These are phyloP conservation scores for Royoungia palumana DNA, from an alignment of 768 basidiomycete species.

Conservation along the genomic window DNA sequence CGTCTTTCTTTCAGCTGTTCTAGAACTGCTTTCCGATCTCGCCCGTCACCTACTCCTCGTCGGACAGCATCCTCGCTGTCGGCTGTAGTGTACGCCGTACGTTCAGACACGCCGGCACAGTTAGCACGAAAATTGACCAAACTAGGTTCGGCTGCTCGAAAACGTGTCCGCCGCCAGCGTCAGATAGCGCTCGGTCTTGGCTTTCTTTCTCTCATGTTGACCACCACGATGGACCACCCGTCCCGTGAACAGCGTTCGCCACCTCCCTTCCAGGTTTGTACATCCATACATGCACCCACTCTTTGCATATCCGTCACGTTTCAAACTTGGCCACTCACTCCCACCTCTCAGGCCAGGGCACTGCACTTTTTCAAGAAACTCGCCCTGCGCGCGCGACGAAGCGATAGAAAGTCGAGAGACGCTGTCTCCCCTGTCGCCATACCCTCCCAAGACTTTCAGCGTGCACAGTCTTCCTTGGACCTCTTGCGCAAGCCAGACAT, in stretches of 20 bases:
- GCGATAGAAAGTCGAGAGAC: constrained; percentile 28
- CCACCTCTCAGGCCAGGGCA: constrained; percentile 28
- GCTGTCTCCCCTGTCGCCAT: constrained; percentile 22
- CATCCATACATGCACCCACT: no score
- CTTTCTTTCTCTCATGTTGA: constrained; percentile 10
- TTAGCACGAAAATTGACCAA: constrained; percentile 19
- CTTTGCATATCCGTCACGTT: constrained; percentile 7
- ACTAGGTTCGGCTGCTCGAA: constrained; percentile 21
- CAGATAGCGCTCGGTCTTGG: constrained; percentile 20
- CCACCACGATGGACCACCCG: constrained; percentile 27
- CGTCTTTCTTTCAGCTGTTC: not conserved
- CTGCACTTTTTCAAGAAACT: constrained; percentile 40
- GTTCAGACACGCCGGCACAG: not conserved
- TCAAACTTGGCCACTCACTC: constrained; percentile 7
- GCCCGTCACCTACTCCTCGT: not conserved
- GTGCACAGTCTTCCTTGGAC: constrained; percentile 36
- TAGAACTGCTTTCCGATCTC: not conserved
- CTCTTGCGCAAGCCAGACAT: constrained; percentile 25
- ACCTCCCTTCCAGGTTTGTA: constrained; percentile 29
- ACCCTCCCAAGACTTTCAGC: constrained; percentile 22
- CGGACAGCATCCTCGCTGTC: not conserved
- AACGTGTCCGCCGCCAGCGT: constrained; percentile 25
- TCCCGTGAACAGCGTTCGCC: constrained; percentile 21
- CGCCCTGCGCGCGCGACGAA: constrained; percentile 32
- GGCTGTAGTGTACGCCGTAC: not conserved